phyloP scores from a whole-genome alignment of 768 basidiomycete genomes.

The Agaricus blazei region DNA sequence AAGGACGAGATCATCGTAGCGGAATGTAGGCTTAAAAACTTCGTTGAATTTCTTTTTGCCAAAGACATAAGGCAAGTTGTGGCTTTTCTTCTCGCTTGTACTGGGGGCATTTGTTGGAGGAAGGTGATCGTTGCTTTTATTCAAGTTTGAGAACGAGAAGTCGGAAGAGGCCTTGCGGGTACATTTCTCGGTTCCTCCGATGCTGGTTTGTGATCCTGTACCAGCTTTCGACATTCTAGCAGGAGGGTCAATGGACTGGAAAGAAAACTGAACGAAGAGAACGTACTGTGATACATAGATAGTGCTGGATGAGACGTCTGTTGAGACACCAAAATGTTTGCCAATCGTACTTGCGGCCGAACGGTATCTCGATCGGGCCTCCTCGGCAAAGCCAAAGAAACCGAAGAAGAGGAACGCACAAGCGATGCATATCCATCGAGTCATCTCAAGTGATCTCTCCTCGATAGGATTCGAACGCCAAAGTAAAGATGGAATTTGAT shows the following conservation, averaged over 20 bases:
- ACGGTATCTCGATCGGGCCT: constrained; percentile 52
- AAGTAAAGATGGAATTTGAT: constrained; percentile 31
- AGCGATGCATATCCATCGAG: constrained; percentile 41
- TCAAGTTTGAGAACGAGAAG: neutral
- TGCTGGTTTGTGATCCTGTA: neutral
- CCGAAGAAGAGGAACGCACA: constrained; percentile 56
- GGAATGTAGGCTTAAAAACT: constrained; percentile 25
- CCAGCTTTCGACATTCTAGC: constrained; percentile 3
- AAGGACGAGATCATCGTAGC: constrained; percentile 31
- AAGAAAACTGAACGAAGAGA: neutral
- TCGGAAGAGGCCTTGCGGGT: constrained; percentile 5
- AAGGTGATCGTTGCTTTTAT: neutral
- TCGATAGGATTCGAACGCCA: constrained; percentile 31
- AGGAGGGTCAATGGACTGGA: constrained; percentile 10
- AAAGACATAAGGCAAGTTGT: constrained; percentile 34
- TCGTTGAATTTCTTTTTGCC: constrained; percentile 29
- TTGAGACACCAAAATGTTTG: constrained; percentile 29
- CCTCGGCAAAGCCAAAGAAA: constrained; percentile 64
- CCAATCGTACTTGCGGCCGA: constrained; percentile 32
- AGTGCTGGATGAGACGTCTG: constrained; percentile 16
- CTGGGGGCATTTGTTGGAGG: neutral
- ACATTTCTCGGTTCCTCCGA: neutral
- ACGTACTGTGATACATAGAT: constrained; percentile 23
- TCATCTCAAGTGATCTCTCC: constrained; percentile 31
- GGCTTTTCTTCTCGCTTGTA: neutral